Conservation (phyloP, 805 yeast species). For the Pichia sporocuriosa region DNA sequence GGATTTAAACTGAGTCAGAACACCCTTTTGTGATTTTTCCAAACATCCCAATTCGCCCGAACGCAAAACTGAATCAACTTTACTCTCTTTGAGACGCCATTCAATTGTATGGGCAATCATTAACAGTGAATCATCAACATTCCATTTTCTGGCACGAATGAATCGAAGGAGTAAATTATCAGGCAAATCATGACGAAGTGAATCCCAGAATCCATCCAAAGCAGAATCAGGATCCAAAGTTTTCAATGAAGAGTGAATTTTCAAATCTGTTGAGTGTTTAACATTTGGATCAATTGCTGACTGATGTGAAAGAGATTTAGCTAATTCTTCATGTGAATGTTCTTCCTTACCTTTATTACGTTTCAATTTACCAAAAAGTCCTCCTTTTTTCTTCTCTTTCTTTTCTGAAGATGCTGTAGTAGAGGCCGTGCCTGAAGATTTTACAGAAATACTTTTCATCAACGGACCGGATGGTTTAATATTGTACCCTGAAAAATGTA, state of each 20-base stretch:
- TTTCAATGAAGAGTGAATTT: constrained; percentile 43
- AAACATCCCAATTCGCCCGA: constrained; percentile 67
- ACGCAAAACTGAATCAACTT: constrained; percentile 53
- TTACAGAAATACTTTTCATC: constrained; percentile 4
- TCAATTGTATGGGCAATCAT: constrained; percentile 69
- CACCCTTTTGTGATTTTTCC: constrained; percentile 37
- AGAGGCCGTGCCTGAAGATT: constrained; percentile 10
- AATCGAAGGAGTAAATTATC: constrained; percentile 75
- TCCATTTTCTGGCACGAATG: constrained; percentile 83
- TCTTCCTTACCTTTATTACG: constrained; percentile 18
- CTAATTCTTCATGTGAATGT: constrained; percentile 9
- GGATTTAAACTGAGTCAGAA: constrained; percentile 48
- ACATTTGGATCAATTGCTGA: constrained; percentile 25
- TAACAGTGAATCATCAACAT: constrained; percentile 54
- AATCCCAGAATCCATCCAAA: constrained; percentile 47
- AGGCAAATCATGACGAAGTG: constrained; percentile 70
- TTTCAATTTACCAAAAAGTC: constrained; percentile 24
- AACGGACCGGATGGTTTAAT: constrained; percentile 22
- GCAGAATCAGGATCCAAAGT: constrained; percentile 46
- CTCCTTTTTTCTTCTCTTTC: constrained; percentile 29
- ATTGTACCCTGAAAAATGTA: constrained; percentile 52
- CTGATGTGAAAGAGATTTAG: constrained; percentile 18
- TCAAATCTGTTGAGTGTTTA: constrained; percentile 26
- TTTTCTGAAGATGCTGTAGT: constrained; percentile 13
- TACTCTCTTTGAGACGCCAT: constrained; percentile 64